These are phyloP conservation scores for Prunella vulgaris DNA, from an alignment of 257 asterid genomes.

Conservation along the genomic window DNA sequence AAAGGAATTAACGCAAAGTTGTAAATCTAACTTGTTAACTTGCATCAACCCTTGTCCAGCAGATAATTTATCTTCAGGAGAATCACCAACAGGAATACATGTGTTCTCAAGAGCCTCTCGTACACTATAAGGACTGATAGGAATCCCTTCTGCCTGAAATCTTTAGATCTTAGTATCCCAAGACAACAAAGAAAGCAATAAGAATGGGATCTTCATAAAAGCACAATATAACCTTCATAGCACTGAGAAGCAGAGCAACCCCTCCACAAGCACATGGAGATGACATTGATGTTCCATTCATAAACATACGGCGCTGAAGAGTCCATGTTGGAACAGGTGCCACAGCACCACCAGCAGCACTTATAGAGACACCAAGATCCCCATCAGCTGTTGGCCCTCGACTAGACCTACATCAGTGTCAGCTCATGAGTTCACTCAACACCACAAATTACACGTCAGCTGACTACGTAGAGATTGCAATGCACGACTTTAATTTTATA, in stretches of 20 bases:
- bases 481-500: background rate
- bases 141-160: conserved; percentile 81
- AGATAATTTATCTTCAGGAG: conserved; percentile 83
- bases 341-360: conserved; percentile 99
- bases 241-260: conserved; percentile 88
- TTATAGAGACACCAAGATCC: conserved; percentile 85
- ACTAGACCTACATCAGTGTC: conserved; percentile 82
- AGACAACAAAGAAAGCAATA: conserved; percentile 10
- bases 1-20: conserved; percentile 25
- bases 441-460: conserved; percentile 9
- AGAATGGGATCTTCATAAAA: background rate
- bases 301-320: conserved; percentile 92
- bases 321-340: conserved; percentile 99
- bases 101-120: conserved; percentile 97
- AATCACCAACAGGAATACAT: conserved; percentile 60
- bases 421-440: conserved; percentile 26
- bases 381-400: conserved; percentile 99
- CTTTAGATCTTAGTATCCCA: conserved; percentile 24
- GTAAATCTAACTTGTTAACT: conserved; percentile 77
- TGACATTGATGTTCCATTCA: conserved; percentile 99
- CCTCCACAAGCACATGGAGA: conserved; percentile 99
- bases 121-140: conserved; percentile 82
- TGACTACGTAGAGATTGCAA: conserved; percentile 8
- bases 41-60: conserved; percentile 98
- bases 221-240: conserved; percentile 74